Base-by-base conservation (phyloP, 2,329 filamentous ascomycete genomes). In the Aspergillus costaricaensis region DNA sequence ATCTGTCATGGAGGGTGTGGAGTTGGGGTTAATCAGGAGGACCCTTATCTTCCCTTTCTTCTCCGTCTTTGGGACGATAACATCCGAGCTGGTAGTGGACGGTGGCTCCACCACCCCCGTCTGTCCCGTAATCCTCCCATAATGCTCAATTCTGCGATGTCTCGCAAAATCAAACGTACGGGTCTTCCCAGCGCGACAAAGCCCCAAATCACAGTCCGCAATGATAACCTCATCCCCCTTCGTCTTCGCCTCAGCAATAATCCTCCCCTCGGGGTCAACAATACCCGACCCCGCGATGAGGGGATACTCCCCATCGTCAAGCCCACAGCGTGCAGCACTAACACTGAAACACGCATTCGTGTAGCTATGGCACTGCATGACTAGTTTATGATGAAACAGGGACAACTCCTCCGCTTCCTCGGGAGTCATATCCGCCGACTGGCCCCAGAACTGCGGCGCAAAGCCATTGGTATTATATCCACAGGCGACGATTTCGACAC, bases 331-430 rank as follows among this genome's bases (percentile, higher is more conserved):
- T 12, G 80, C 82, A 2, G 80, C 76, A 43, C 77, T 78, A 58
- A 85, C 77, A 17, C 78, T 80, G 65, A 82, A 85, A 58, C 80
- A 82, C 7, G 79, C 78, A 65, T 85, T 83, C 68, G 82, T 82
- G 65, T 85, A 85, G 61, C 78, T 81, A 52, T 83, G 82, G 1
- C 78, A 76, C 67, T 84, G 81, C 76, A 83, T 81, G 8, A 81
- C 79, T 19, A 85, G 71, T 52, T 78, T 75, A 61, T 84, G 82
- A 58, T 85, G 82, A 67, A 83, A 83, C 8, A 83, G 72, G 0
- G 82, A 81, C 63, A 81, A 72, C 14, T 71, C 71, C 60, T 83
- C 78, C 23, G 81, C 80, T 60, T 82, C 76, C 58, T 79, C 76
- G 64, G 69, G 7, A 70, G 77, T 77, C 77, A 82, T 61, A 67